Base-by-base conservation (phyloP, 257 asterid species). In the Gentiana dahurica region DNA sequence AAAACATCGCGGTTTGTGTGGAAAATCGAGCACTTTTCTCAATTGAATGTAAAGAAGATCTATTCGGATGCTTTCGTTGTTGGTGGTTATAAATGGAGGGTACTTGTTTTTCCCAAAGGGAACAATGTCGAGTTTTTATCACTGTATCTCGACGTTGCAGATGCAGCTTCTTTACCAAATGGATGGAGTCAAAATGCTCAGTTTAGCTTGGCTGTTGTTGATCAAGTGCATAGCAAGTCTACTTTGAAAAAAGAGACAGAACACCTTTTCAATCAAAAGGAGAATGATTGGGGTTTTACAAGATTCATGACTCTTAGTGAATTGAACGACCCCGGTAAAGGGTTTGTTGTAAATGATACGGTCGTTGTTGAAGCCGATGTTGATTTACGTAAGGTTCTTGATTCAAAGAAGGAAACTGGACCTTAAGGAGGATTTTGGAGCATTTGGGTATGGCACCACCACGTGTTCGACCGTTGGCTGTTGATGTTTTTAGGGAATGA, bases 181-280 rank as follows among this genome's bases (percentile, higher is more conserved):
- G 97, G 95, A 57, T 85, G 97, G 97, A 77, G 64, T 70, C 77
- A 95, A 77, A 79, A 71, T 68, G 95, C 97, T 1, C 97, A 85
- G 71, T 89, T 89, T 71, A 85, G 89, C 81, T 74, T 89, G 82
- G 77, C 97, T 13, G 71, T 89, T 58, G 91, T 85, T 60, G 85
- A 85, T 75, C 95, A 85, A 68, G 63, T 83, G 55, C 72, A 81
- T 58, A 63, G 52, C 81, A 81, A 78, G 73, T 71, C 61, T 47
- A 81, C 94, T 36, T 51, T 86, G 1, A 89, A 71, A 68, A 89
- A 81, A 73, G 97, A 24, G 24, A 24, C 24, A 24, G 24, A 24
- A 24, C 24, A 24, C 24, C 1, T 24, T 24, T 24, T 24, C 24
- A 24, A 24, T 0, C 24, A 24, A 24, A 24, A 24, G 24, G 24